Evolutionary conservation across 75 land plant species (phyloP), one percentile per base, ranked within the genome.

Genomic region (Pinus tabuliformis): DNA sequence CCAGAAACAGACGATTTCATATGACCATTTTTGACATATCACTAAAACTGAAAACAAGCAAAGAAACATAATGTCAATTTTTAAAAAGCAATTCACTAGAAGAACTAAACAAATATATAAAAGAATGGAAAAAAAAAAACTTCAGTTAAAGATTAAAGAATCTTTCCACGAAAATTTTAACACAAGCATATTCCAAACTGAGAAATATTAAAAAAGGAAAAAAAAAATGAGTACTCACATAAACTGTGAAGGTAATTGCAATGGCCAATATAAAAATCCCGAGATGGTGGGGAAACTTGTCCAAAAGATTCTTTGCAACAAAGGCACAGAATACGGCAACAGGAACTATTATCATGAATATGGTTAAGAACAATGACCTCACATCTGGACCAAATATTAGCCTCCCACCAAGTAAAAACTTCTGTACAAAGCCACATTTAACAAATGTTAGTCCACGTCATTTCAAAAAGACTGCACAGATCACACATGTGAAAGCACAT

Each of bases 331-430:
- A 95, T 7, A 89, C 26, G 39, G 76, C 76, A 12, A 86, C 84
- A 1, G 98, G 98, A 28, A 77, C 80, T 9, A 85, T 74, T 24
- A 95, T 89, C 4, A 95, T 81, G 66, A 77, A 81, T 45, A 95
- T 58, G 4, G 98, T 89, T 2, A 95, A 57, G 13, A 77, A 56
- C 76, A 95, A 71, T 7, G 94, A 91, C 73, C 96, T 83, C 56
- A 76, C 95, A 86, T 93, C 96, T 17, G 98, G 98, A 36, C 98
- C 98, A 84, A 95, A 91, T 78, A 95, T 86, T 52, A 95, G 72
- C 76, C 98, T 89, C 11, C 98, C 98, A 17, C 85, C 62, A 59
- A 89, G 74, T 17, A 89, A 82, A 79, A 95, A 95, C 81, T 72
- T 85, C 98, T 95, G 91, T 83, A 88, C 65, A 71, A 72, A 14